Conservation (phyloP, 306 rosid genomes). For the Crotalaria pallida region DNA sequence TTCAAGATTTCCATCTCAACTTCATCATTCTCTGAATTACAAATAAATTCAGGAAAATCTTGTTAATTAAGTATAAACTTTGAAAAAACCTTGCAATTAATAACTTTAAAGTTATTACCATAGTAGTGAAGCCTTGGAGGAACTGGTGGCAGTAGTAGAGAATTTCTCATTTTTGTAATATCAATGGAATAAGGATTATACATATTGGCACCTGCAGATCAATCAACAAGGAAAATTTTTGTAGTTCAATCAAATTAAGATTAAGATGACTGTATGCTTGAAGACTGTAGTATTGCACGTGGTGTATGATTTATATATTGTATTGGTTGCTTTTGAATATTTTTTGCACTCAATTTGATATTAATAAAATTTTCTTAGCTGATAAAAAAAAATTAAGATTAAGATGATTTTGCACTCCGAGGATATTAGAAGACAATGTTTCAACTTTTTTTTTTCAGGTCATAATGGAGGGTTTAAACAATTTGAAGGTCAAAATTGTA, state of each 20-base stretch:
- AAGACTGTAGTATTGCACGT: no score
- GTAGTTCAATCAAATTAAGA: conserved; percentile 1
- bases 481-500: background rate
- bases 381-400: background rate
- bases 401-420: background rate
- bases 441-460: background rate
- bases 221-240: background rate
- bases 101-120: conserved; percentile 27
- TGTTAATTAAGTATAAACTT: background rate
- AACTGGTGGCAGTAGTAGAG: conserved; percentile 36
- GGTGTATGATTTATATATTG: no score
- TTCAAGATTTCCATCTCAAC: conserved; percentile 26
- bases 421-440: background rate
- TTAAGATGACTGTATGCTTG: no score
- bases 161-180: conserved; percentile 36
- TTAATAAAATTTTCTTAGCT: no score
- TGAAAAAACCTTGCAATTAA: background rate
- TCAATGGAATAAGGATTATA: conserved; percentile 9
- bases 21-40: conserved; percentile 38
- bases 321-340: no score
- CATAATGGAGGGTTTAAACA: background rate
- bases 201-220: conserved; percentile 8
- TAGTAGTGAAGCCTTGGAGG: conserved; percentile 26
- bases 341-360: no score
- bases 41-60: background rate